These are phyloP conservation scores for Spergularia marina DNA, from an alignment of 148 eudicot species.

Conservation along the genomic window DNA sequence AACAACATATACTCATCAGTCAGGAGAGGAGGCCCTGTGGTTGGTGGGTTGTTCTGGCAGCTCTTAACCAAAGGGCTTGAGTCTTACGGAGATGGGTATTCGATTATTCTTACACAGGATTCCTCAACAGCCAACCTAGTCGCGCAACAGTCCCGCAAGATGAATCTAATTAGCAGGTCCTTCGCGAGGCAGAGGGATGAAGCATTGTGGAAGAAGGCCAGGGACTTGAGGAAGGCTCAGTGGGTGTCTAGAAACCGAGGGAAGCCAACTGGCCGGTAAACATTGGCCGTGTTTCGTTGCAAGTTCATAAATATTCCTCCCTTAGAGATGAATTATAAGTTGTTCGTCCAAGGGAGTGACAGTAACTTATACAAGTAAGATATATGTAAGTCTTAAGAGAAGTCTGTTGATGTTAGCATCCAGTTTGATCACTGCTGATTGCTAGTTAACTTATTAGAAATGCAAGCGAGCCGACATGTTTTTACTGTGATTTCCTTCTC, in stretches of 20 bases:
- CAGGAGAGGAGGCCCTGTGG: conserved; percentile 69
- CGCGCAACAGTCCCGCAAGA: conserved; percentile 60
- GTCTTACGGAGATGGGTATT: conserved; percentile 66
- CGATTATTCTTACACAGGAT: conserved; percentile 49
- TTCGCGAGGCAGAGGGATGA: conserved; percentile 56
- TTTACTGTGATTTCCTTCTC: background rate
- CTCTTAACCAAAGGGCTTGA: conserved; percentile 65
- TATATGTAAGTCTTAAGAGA: background rate
- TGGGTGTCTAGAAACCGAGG: conserved; percentile 37
- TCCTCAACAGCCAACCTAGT: conserved; percentile 65
- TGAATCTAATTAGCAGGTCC: conserved; percentile 49
- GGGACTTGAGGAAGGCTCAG: conserved; percentile 41
- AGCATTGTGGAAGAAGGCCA: conserved; percentile 61
- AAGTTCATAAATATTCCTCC: conserved; percentile 19
- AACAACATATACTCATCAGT: conserved; percentile 63
- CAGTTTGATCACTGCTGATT: background rate
- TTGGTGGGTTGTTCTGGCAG: conserved; percentile 90
- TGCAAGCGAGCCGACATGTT: background rate
- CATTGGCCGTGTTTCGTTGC: background rate
- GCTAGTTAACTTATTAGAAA: background rate
- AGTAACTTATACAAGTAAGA: background rate
- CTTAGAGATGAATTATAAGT: conserved; percentile 37
- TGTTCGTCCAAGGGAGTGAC: conserved; percentile 30
- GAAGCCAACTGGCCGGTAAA: conserved; percentile 27
- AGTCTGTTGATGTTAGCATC: background rate